These are phyloP conservation scores for Aspergillus arachidicola DNA, from an alignment of 2,329 filamentous ascomycete species.

Conservation along the genomic window DNA sequence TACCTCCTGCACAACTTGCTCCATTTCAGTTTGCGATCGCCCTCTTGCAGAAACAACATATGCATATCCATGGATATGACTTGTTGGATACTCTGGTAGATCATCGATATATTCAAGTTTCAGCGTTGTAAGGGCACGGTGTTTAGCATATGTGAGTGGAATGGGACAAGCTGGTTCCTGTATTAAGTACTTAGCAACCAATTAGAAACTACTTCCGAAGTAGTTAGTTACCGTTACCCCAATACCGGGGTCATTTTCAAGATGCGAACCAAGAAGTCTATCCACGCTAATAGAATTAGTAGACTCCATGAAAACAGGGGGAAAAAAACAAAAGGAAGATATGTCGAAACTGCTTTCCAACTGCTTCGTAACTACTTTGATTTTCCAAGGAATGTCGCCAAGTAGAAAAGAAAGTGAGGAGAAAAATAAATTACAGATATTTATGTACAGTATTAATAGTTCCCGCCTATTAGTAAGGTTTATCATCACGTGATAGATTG, in stretches of 20 bases:
- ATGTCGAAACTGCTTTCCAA: not conserved
- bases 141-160: not conserved
- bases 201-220: not conserved
- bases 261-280: not conserved
- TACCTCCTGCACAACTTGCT: not conserved
- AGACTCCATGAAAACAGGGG: not conserved
- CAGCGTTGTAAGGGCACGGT: not conserved
- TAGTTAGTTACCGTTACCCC: not conserved
- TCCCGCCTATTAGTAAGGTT: too few species aligned
- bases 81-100: not conserved
- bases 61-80: not conserved
- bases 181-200: not conserved
- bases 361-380: too few species aligned
- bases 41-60: not conserved
- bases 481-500: rapidly evolving
- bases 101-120: not conserved
- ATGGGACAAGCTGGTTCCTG: not conserved
- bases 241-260: not conserved
- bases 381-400: too few species aligned
- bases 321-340: not conserved
- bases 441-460: too few species aligned
- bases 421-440: too few species aligned
- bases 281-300: not conserved
- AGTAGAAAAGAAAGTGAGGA: too few species aligned
- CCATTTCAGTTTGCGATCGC: not conserved